Conservation (phyloP, 202 grass and related monocot genomes). For the Bolboschoenoplectus hybrid region DNA sequence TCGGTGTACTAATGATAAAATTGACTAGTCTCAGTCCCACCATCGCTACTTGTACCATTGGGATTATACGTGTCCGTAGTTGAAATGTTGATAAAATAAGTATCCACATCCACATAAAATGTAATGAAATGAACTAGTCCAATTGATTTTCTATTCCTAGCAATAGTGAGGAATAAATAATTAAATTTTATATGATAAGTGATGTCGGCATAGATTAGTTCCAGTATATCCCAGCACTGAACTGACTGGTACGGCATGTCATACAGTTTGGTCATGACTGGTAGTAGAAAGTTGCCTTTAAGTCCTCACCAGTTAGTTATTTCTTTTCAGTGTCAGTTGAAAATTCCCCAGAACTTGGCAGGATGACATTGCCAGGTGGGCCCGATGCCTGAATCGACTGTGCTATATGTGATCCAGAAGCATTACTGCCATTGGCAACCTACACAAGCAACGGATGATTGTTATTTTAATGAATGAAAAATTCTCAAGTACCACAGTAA, state of each 20-base stretch:
- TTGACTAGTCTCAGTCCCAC: background rate
- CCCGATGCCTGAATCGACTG: constrained; percentile 40
- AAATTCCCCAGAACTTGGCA: constrained; percentile 44
- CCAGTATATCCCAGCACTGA: background rate
- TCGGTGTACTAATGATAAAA: background rate
- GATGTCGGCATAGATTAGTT: background rate
- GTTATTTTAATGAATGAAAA: constrained; percentile 20
- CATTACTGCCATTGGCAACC: constrained; percentile 49
- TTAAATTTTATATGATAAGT: constrained; percentile 7
- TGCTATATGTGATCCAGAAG: constrained; percentile 54
- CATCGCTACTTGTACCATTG: background rate
- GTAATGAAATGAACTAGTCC: background rate
- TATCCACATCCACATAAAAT: background rate
- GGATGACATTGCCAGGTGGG: constrained; percentile 43
- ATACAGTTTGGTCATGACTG: background rate
- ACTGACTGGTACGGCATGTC: background rate
- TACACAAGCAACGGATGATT: constrained; percentile 42
- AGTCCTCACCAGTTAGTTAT: constrained; percentile 31
- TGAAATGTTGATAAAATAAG: background rate
- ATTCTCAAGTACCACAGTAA: background rate
- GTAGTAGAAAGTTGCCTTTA: background rate
- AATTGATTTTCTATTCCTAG: background rate
- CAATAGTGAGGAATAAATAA: background rate
- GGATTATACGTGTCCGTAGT: background rate
- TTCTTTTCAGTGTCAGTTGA: constrained; percentile 25